phyloP scores from a whole-genome alignment of 1,139 yeast species.

The Protomyces inouyei region DNA sequence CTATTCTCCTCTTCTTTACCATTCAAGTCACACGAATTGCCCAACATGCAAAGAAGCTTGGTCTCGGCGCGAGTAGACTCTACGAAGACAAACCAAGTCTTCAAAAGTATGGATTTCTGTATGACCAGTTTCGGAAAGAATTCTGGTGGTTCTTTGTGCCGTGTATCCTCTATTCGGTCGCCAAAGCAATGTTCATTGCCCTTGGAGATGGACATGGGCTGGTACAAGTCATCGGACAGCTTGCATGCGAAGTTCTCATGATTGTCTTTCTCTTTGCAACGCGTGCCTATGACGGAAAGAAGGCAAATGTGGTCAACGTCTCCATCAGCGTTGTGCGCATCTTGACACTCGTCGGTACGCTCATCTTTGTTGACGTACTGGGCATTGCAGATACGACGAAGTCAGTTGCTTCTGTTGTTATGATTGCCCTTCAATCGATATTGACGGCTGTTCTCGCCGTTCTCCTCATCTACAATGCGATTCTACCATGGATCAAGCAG shows the following conservation, averaged over 20 bases:
- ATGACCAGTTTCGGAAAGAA: slow-evolving; percentile 38
- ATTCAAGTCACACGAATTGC: slow-evolving; percentile 36
- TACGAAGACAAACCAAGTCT: slow-evolving; percentile 39
- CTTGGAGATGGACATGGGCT: slow-evolving; percentile 39
- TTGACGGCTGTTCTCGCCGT: slow-evolving; percentile 36
- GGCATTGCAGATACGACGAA: slow-evolving; percentile 35
- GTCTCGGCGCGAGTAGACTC: slow-evolving; percentile 35
- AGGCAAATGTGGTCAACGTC: slow-evolving; percentile 38
- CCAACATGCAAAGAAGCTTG: slow-evolving; percentile 33
- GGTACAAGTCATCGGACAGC: slow-evolving; percentile 39
- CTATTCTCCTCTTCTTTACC: slow-evolving; percentile 35
- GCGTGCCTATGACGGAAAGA: slow-evolving; percentile 38
- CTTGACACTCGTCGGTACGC: slow-evolving; percentile 36
- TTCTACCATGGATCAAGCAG: slow-evolving; percentile 19
- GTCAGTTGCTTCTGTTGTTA: slow-evolving; percentile 38
- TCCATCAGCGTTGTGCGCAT: slow-evolving; percentile 38
- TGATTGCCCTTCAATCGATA: slow-evolving; percentile 38
- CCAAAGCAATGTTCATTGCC: slow-evolving; percentile 39
- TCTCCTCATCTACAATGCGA: slow-evolving; percentile 34
- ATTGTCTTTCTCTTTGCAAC: slow-evolving; percentile 32
- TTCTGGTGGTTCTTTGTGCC: slow-evolving; percentile 41
- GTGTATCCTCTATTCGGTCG: slow-evolving; percentile 35
- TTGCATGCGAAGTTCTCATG: slow-evolving; percentile 36
- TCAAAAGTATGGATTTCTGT: slow-evolving; percentile 38
- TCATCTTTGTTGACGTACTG: slow-evolving; percentile 38